Conservation (phyloP, 176 grass and related monocot genomes). For the Eragrostis nindensis region DNA sequence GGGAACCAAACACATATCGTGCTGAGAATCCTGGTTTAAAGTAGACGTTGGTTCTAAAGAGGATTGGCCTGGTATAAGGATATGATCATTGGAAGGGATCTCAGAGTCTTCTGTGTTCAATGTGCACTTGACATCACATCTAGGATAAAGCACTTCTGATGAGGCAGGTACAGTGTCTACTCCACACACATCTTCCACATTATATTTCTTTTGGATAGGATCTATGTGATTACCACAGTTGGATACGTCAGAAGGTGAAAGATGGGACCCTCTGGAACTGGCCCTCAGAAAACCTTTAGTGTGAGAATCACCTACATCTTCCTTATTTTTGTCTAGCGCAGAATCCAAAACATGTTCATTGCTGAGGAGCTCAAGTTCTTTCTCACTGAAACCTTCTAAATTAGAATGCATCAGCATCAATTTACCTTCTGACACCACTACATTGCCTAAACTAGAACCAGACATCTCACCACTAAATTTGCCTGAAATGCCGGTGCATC, state of each 20-base stretch:
- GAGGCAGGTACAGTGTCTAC: slow-evolving; percentile 21
- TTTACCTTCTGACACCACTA: slow-evolving; percentile 32
- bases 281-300: slow-evolving; percentile 13
- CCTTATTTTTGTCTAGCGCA: slow-evolving; percentile 25
- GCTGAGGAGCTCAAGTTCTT: slow-evolving; percentile 39
- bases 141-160: slow-evolving; percentile 36
- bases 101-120: slow-evolving; percentile 55
- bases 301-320: slow-evolving; percentile 21
- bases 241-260: not conserved
- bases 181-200: slow-evolving; percentile 29
- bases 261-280: slow-evolving; percentile 1
- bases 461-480: slow-evolving; percentile 22
- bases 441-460: slow-evolving; percentile 27
- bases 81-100: slow-evolving; percentile 53
- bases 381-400: slow-evolving; percentile 24
- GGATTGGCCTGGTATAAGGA: slow-evolving; percentile 34
- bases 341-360: slow-evolving; percentile 27
- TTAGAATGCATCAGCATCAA: slow-evolving; percentile 41
- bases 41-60: slow-evolving; percentile 26
- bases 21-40: slow-evolving; percentile 25
- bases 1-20: slow-evolving; percentile 18
- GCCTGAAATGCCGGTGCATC: slow-evolving; percentile 16
- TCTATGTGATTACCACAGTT: slow-evolving; percentile 23
- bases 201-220: slow-evolving; percentile 30
- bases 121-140: slow-evolving; percentile 22